phyloP scores from a whole-genome alignment of 2,329 filamentous ascomycete genomes.

The Pseudocercospora cruenta region DNA sequence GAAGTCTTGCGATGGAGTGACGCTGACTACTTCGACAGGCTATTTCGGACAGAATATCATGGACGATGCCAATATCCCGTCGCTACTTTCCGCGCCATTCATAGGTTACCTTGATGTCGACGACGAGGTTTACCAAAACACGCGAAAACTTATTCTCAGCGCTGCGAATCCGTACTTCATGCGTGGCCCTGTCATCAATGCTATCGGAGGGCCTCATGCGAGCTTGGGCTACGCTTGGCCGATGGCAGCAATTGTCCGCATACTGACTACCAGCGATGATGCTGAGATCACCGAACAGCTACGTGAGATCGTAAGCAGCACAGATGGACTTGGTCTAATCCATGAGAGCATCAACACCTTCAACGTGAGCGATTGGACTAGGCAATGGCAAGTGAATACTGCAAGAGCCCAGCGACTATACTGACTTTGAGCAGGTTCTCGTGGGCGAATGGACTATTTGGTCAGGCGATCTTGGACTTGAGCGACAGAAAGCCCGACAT shows the following conservation, averaged over 20 bases:
- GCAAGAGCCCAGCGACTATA: not conserved
- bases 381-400: slow-evolving; percentile 48
- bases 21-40: slow-evolving; percentile 4
- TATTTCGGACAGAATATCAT: slow-evolving; percentile 58
- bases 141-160: slow-evolving; percentile 50
- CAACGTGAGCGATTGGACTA: slow-evolving; percentile 50
- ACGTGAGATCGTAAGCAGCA: slow-evolving; percentile 50
- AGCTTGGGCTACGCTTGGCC: slow-evolving; percentile 55
- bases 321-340: slow-evolving; percentile 53
- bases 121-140: slow-evolving; percentile 51
- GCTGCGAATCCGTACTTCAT: slow-evolving; percentile 55
- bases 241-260: slow-evolving; percentile 56
- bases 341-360: slow-evolving; percentile 58
- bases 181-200: slow-evolving; percentile 52
- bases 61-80: slow-evolving; percentile 74
- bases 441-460: slow-evolving; percentile 48
- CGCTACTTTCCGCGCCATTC: slow-evolving; percentile 66
- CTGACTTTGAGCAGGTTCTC: slow-evolving; percentile 44
- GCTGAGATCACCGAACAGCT: slow-evolving; percentile 51
- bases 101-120: slow-evolving; percentile 57
- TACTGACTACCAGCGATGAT: slow-evolving; percentile 54
- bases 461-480: slow-evolving; percentile 29
- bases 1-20: not conserved
- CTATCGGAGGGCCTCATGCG: slow-evolving; percentile 54
- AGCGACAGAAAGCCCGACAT: slow-evolving; percentile 27